Base-by-base conservation (phyloP, 2,329 filamentous ascomycete genomes). In the Colletotrichum costaricense region DNA sequence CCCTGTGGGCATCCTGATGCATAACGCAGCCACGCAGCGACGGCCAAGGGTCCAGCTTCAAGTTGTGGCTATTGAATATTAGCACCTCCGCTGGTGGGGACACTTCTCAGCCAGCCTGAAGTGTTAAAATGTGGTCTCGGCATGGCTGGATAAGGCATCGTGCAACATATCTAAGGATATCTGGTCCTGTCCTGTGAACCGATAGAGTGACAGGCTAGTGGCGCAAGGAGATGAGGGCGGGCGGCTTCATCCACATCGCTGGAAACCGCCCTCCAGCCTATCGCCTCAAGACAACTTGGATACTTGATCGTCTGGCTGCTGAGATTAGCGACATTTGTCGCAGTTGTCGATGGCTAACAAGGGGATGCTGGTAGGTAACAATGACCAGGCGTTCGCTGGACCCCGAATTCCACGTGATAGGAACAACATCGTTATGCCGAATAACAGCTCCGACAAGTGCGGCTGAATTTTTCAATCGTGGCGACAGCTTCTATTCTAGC, bases 181-280 rank as follows among this genome's bases (percentile, higher is more conserved):
- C 49, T 26, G 58, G 11, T 19, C 49, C n/a, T 63, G 55, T 28
- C 30, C 24, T 28, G 30, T 7, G 38, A 72, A 46, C 60, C 38
- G 19, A 57, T 49, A 69, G 22, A 63, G 57, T 30, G 58, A 42
- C 38, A 62, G 52, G 46, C 65, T 67, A 72, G 64, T 69, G 67
- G 58, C 56, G 38, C 35, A 52, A 63, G 26, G 49, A 63, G 26
- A 63, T 68, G 49, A 62, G 22, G n/a, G 35, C 26, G 38, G 35
- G 49, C 33, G 28, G 38, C 33, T 42, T n/a, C 28, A 26, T 30
- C 24, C 42, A 30, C 30, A 16, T 30, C 42, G 26, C 28, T 26
- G 24, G 55, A 52, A 54, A 42, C 35, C 33, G 14, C 24, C 24
- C 55, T 60, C 30, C 67, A 70, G 24, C 55, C 35, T 24, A 26